Percentiles rank a stretch among this genome's conserved stretches.
These are phyloP conservation scores for Helianthus tuberosus DNA, from an alignment of 129 eudicot genomes.

Conservation along the genomic window DNA sequence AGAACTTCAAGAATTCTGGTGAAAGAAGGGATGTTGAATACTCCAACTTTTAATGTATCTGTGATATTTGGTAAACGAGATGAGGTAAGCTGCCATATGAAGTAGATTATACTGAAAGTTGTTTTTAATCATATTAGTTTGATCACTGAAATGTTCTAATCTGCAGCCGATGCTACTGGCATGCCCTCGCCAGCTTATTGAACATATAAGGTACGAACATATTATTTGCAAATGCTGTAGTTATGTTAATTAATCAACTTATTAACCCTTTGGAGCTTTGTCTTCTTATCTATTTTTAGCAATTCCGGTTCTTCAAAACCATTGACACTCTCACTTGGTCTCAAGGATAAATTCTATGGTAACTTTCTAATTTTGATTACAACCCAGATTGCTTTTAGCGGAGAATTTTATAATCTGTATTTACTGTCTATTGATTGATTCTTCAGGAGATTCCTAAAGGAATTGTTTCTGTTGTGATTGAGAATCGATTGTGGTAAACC, in stretches of 20 bases:
- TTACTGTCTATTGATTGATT: slow-evolving; percentile 10
- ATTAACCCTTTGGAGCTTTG: background rate
- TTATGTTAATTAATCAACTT: too few species aligned
- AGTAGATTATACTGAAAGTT: background rate
- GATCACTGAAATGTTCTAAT: slow-evolving; percentile 24
- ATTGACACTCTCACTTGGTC: slow-evolving; percentile 79
- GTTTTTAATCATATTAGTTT: slow-evolving; percentile 6
- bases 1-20: background rate
- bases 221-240: too few species aligned
- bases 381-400: background rate
- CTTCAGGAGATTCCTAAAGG: slow-evolving; percentile 67
- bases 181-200: slow-evolving; percentile 83
- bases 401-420: background rate
- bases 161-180: slow-evolving; percentile 82
- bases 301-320: slow-evolving; percentile 65
- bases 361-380: slow-evolving; percentile 12
- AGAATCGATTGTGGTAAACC: slow-evolving; percentile 59
- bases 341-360: slow-evolving; percentile 78
- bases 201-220: slow-evolving; percentile 63
- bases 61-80: slow-evolving; percentile 91
- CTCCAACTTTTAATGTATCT: slow-evolving; percentile 72
- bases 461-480: slow-evolving; percentile 60
- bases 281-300: slow-evolving; percentile 34
- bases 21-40: slow-evolving; percentile 63
- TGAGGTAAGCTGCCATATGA: slow-evolving; percentile 54